Conservation (phyloP, 352 stramenopile species). For the Pythium phragmitis region DNA sequence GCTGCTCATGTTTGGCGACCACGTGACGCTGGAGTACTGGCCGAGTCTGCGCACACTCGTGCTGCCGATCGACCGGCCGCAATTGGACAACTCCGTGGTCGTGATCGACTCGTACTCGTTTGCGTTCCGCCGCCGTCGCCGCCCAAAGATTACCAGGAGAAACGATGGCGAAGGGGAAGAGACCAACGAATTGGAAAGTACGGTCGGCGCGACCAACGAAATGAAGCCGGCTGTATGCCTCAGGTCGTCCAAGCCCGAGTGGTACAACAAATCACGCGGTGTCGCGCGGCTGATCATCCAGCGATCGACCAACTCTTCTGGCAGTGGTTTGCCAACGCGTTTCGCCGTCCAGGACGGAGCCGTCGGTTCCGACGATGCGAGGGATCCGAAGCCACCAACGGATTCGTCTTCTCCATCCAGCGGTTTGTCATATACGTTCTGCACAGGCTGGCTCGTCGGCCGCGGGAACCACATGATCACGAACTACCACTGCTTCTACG, state of each 20-base stretch:
- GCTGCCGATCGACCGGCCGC: conserved; percentile 31
- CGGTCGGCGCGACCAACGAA: conserved; percentile 42
- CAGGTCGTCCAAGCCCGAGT: conserved; percentile 42
- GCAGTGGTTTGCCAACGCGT: neutral
- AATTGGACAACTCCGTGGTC: conserved; percentile 27
- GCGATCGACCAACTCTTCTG: neutral
- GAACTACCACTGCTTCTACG: conserved; percentile 61
- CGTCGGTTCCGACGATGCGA: neutral
- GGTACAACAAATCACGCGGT: conserved; percentile 52
- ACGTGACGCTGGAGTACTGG: conserved; percentile 49
- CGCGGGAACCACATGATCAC: conserved; percentile 60
- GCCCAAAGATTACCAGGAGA: neutral
- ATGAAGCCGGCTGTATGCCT: conserved; percentile 61
- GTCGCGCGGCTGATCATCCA: conserved; percentile 58
- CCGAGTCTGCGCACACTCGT: conserved; percentile 47
- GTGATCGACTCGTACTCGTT: conserved; percentile 49
- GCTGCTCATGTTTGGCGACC: conserved; percentile 40
- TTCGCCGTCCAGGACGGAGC: neutral
- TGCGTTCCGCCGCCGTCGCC: conserved; percentile 11
- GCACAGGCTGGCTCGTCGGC: conserved; percentile 66
- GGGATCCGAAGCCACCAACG: neutral
- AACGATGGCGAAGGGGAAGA: neutral
- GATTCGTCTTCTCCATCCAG: conserved; percentile 1
- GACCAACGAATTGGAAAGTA: conserved; percentile 36
- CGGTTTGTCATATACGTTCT: conserved; percentile 33